Conservation (phyloP, 2,329 filamentous ascomycete species). For the Phialemonium atrogriseum region DNA sequence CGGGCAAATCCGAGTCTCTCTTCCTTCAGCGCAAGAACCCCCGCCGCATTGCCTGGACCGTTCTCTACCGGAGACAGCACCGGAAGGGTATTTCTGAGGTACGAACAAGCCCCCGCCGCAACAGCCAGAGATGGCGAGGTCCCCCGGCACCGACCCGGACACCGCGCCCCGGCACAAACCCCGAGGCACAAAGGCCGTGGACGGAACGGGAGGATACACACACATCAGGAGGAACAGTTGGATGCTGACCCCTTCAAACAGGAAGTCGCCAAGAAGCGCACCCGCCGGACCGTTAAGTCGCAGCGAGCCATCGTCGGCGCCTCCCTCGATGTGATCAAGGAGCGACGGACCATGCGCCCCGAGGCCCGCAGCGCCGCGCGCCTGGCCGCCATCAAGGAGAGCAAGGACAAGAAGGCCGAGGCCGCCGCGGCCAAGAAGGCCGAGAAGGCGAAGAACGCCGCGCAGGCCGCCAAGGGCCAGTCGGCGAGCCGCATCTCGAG, state of each 20-base stretch:
- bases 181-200: constrained; percentile 1
- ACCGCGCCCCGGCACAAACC: neutral
- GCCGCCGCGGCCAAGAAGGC: constrained; percentile 92
- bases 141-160: too few relatives aligned
- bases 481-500: constrained; percentile 65
- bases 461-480: constrained; percentile 67
- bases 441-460: constrained; percentile 94
- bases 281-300: constrained; percentile 94
- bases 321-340: constrained; percentile 99
- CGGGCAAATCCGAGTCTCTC: constrained; percentile 98
- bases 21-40: constrained; percentile 99
- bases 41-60: constrained; percentile 97
- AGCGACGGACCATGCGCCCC: constrained; percentile 89
- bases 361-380: constrained; percentile 93
- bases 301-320: constrained; percentile 99
- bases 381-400: constrained; percentile 84
- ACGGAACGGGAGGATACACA: neutral
- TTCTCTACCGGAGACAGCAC: constrained; percentile 97
- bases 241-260: constrained; percentile 44
- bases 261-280: constrained; percentile 99
- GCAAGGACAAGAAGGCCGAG: constrained; percentile 96
- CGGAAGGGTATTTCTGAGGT: constrained; percentile 99
- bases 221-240: constrained; percentile 2
- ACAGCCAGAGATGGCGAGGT: too few relatives aligned
- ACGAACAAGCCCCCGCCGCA: constrained; percentile 34